Conservation (phyloP, 2,329 filamentous ascomycete genomes). For the Paraconiothyrium sp. region DNA sequence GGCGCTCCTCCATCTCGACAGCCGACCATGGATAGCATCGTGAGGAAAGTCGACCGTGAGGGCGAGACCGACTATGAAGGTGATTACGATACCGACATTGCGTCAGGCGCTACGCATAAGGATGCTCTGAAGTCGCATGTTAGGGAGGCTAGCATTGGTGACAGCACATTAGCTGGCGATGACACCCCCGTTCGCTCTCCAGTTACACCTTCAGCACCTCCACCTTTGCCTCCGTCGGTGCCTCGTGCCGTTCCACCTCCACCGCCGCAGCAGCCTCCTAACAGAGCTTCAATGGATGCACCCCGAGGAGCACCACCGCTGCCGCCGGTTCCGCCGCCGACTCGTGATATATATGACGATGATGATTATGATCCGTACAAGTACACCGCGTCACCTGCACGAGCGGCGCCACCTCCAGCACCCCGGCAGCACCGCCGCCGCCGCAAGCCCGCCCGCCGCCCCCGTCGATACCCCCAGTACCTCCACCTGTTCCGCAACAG, state of each 20-base stretch:
- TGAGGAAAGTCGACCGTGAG: conserved; percentile 66
- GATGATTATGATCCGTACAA: conserved; percentile 77
- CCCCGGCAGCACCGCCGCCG: conserved; percentile 43
- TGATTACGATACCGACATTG: conserved; percentile 97
- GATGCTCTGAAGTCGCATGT: conserved; percentile 87
- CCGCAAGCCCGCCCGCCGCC: conserved; percentile 40
- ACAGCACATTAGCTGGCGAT: conserved; percentile 66
- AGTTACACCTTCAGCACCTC: conserved; percentile 44
- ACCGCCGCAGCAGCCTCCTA: conserved; percentile 62
- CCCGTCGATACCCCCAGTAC: conserved; percentile 47
- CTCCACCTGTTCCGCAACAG: conserved; percentile 43
- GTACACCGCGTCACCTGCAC: conserved; percentile 57
- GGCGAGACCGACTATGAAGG: conserved; percentile 95
- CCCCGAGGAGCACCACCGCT: conserved; percentile 77
- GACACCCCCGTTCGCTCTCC: conserved; percentile 57
- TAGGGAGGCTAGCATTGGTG: conserved; percentile 79
- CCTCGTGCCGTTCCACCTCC: conserved; percentile 63
- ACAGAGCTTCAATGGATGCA: conserved; percentile 73
- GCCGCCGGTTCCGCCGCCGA: conserved; percentile 72
- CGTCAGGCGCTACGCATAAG: conserved; percentile 90
- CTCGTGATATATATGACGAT: conserved; percentile 57
- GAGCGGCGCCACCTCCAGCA: conserved; percentile 42
- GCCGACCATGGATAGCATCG: conserved; percentile 39
- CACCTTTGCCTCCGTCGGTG: conserved; percentile 46
- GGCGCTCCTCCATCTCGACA: conserved; percentile 51